Percentiles rank a stretch among this genome's conserved stretches.
Evolutionary conservation across 441 rosid genomes (phyloP).

Genomic region (Gossypium trilobum): DNA sequence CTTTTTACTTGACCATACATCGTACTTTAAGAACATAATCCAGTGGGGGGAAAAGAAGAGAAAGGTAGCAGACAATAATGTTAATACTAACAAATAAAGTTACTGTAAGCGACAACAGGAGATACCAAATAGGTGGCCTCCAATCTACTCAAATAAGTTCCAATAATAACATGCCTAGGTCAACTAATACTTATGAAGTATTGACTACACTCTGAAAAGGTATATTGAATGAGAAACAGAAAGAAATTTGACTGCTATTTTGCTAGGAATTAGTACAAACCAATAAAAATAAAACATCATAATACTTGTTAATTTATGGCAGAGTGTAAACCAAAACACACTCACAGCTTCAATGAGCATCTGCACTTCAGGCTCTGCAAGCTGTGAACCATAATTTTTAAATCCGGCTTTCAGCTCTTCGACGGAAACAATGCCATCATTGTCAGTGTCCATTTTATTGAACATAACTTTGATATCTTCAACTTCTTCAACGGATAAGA

Average conservation of each 20-base stretch:
- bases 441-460: slow-evolving; percentile 54
- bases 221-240: not conserved
- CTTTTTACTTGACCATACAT: not conserved
- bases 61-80: not conserved
- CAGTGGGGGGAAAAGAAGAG: not conserved
- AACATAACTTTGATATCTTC: slow-evolving; percentile 89
- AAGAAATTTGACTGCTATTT: not conserved
- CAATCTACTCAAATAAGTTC: not conserved
- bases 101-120: not conserved
- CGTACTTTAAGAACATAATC: not conserved
- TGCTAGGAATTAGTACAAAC: not conserved
- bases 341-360: slow-evolving; percentile 96
- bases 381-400: slow-evolving; percentile 60
- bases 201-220: not conserved
- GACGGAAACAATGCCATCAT: slow-evolving; percentile 39
- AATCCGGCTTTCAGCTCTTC: slow-evolving; percentile 89
- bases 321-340: slow-evolving; percentile 11
- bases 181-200: not conserved
- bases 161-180: not conserved
- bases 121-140: not conserved
- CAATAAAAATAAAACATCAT: not conserved
- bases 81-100: not conserved
- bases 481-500: slow-evolving; percentile 78
- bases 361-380: slow-evolving; percentile 90
- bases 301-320: slow-evolving; percentile 1